phyloP scores from a whole-genome alignment of 306 rosid species.

The Casuarina glauca region DNA sequence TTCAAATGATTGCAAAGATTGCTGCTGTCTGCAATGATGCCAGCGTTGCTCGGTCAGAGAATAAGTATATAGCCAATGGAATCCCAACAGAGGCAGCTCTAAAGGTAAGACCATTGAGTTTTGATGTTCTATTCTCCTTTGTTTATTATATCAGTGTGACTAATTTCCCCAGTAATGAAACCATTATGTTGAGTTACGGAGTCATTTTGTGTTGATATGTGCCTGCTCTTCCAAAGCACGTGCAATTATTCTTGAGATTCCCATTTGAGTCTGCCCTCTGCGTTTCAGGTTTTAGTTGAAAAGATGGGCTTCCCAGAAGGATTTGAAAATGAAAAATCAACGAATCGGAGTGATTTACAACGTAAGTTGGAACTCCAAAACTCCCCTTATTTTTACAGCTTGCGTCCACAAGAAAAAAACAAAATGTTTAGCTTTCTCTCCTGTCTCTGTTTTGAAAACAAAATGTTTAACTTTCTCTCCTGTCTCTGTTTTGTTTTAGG shows the following conservation, averaged over 20 bases:
- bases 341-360: constrained; percentile 36
- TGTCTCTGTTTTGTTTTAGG: constrained; percentile 31
- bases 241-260: constrained; percentile 6
- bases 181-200: neutral
- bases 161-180: too few species aligned
- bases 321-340: constrained; percentile 21
- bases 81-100: constrained; percentile 85
- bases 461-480: neutral
- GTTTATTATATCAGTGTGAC: too few species aligned
- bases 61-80: constrained; percentile 60
- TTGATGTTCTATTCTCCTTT: too few species aligned
- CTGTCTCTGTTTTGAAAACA: neutral
- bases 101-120: constrained; percentile 36
- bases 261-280: neutral
- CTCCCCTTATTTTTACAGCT: constrained; percentile 4
- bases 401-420: neutral
- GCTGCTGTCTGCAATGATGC: constrained; percentile 78
- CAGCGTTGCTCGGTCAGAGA: constrained; percentile 50
- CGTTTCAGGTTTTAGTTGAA: constrained; percentile 75
- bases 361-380: constrained; percentile 43
- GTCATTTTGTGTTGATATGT: neutral
- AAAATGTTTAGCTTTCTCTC: neutral
- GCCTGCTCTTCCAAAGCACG: neutral
- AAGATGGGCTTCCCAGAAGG: constrained; percentile 88
- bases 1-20: constrained; percentile 66